Conservation (phyloP, 208 protist genomes). For the Endotrypanum monterogeii region DNA sequence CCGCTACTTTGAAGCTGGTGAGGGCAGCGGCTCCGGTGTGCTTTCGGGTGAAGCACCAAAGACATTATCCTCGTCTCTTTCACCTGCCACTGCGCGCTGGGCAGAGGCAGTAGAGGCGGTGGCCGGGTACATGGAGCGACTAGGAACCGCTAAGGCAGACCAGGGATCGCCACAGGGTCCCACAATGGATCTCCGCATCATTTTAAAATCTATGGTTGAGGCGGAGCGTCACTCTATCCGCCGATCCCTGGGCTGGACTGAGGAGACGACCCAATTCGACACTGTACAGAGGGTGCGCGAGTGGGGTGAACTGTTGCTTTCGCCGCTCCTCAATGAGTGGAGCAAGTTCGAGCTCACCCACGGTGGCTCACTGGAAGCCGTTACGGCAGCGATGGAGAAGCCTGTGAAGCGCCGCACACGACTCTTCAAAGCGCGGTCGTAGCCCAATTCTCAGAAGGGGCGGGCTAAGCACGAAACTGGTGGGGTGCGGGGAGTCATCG, state of each 20-base stretch:
- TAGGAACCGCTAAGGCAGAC: neutral
- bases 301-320: slow-evolving; percentile 70
- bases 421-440: slow-evolving; percentile 51
- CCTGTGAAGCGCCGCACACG: slow-evolving; percentile 65
- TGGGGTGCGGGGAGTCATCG: neutral
- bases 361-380: slow-evolving; percentile 51
- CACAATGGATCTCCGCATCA: slow-evolving; percentile 33
- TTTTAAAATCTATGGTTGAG: slow-evolving; percentile 61
- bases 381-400: slow-evolving; percentile 43
- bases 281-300: slow-evolving; percentile 45
- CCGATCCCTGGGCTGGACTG: slow-evolving; percentile 40
- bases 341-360: slow-evolving; percentile 71
- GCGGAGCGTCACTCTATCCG: slow-evolving; percentile 45
- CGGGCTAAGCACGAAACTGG: neutral
- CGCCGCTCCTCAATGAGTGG: slow-evolving; percentile 68
- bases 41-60: slow-evolving; percentile 29
- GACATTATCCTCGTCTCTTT: slow-evolving; percentile 46
- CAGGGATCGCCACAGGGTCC: slow-evolving; percentile 1
- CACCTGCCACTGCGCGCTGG: slow-evolving; percentile 67
- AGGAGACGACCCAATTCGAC: slow-evolving; percentile 53
- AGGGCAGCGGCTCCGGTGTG: slow-evolving; percentile 33
- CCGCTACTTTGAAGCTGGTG: slow-evolving; percentile 25
- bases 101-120: slow-evolving; percentile 71
- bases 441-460: neutral
- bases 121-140: slow-evolving; percentile 37